Percentiles rank a stretch among this genome's conserved stretches.
Evolutionary conservation across 495 filamentous ascomycete species (phyloP).

Genomic region (Endocarpon pusillum): DNA sequence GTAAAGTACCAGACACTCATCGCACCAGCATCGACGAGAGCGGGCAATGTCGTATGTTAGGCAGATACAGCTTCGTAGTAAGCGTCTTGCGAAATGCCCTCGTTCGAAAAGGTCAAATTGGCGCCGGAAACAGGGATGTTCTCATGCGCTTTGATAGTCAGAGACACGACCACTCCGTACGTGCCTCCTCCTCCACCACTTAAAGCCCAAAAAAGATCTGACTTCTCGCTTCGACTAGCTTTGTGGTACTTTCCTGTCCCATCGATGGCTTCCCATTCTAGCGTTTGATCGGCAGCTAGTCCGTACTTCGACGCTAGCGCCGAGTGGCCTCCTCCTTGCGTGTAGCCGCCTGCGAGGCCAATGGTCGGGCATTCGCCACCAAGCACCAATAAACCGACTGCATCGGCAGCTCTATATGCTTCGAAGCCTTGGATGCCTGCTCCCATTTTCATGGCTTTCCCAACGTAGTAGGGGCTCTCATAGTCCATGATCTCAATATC

Average conservation of each 20-base stretch:
- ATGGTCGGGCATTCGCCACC: conserved; percentile 33
- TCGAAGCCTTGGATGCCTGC: conserved; percentile 36
- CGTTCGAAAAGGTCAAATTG: conserved; percentile 11
- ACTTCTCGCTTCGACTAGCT: conserved; percentile 7
- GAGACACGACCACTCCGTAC: conserved; percentile 8
- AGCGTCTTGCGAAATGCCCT: conserved; percentile 18
- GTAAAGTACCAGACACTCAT: conserved; percentile 31
- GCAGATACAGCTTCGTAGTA: conserved; percentile 25
- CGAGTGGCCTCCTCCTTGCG: conserved; percentile 34
- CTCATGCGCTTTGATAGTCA: conserved; percentile 8
- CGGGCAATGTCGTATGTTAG: conserved; percentile 24
- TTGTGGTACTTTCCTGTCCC: conserved; percentile 3
- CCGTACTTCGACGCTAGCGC: conserved; percentile 25
- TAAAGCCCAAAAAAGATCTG: conserved; percentile 12
- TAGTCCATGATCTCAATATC: conserved; percentile 23
- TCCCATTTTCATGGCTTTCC: conserved; percentile 36
- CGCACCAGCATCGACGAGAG: conserved; percentile 32
- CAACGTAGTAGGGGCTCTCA: conserved; percentile 19
- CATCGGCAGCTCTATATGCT: conserved; percentile 28
- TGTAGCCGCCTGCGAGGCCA: conserved; percentile 27
- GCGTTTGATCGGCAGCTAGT: conserved; percentile 31
- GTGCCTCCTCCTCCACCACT: conserved; percentile 12
- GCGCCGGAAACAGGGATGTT: conserved; percentile 3
- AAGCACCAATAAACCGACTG: conserved; percentile 29
- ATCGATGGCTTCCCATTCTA: conserved; percentile 19